phyloP scores from a whole-genome alignment of 148 eudicot species.

The Tetragonia tetragonoides region DNA sequence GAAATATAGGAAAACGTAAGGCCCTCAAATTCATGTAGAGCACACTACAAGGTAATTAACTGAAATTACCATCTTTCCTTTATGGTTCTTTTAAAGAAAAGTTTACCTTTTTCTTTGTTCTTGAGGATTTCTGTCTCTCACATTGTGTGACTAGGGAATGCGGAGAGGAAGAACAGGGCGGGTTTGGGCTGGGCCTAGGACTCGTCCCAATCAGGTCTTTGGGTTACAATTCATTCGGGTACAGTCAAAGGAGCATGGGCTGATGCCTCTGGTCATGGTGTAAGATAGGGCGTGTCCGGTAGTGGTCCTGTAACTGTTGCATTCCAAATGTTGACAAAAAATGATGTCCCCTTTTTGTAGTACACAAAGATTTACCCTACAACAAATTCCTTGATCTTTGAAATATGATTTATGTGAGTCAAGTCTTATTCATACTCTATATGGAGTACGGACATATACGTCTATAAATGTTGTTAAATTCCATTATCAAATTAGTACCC shows the following conservation, averaged over 20 bases:
- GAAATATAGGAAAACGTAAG: no score
- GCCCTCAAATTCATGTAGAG: no score
- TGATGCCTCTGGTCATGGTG: not conserved
- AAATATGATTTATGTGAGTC: conserved; percentile 16
- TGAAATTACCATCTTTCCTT: not conserved
- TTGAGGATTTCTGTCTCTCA: not conserved
- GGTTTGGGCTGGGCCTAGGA: not conserved
- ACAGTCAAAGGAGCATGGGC: conserved; percentile 24
- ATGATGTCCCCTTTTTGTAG: conserved; percentile 13
- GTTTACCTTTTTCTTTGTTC: not conserved
- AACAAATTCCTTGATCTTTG: conserved; percentile 10
- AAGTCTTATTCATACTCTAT: conserved; percentile 18
- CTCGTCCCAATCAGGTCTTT: conserved; percentile 3
- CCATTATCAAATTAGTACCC: no score
- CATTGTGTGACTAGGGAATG: not conserved
- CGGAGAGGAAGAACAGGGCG: not conserved
- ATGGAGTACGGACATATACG: not conserved
- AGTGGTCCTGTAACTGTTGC: conserved; percentile 30
- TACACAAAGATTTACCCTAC: conserved; percentile 2
- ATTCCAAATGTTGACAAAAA: conserved; percentile 30
- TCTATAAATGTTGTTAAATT: not conserved
- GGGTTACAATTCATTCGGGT: not conserved
- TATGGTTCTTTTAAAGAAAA: no score
- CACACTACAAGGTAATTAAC: not conserved
- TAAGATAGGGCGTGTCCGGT: conserved; percentile 12